Evolutionary conservation across 306 rosid genomes (phyloP).

Genomic region (Quercus berberidifolia): DNA sequence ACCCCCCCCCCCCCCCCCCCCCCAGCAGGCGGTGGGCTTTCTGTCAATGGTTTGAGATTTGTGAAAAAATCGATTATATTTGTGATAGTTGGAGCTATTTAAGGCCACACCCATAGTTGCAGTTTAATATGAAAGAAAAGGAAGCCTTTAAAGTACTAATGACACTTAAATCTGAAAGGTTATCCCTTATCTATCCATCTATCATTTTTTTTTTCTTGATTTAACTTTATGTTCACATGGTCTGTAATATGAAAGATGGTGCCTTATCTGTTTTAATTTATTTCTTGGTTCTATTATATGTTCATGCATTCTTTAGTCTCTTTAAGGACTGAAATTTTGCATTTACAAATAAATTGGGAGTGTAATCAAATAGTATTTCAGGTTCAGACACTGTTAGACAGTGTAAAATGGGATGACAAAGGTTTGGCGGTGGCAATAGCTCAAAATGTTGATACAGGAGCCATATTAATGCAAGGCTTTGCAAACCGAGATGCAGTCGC

Average conservation of each 20-base stretch:
- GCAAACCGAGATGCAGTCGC: slow-evolving; percentile 71
- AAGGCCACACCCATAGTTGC: not conserved
- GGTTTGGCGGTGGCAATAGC: slow-evolving; percentile 87
- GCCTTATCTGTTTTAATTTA: too few species aligned
- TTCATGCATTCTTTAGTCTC: too few species aligned
- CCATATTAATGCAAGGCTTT: slow-evolving; percentile 93
- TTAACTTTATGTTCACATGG: too few species aligned
- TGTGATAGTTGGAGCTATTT: not conserved
- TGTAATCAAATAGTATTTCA: slow-evolving; percentile 28
- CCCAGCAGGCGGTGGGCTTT: accelerated
- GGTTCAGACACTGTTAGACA: slow-evolving; percentile 57
- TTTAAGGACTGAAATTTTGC: too few species aligned
- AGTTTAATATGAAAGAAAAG: not conserved
- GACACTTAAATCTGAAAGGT: not conserved
- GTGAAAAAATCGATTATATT: not conserved
- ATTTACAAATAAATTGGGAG: too few species aligned
- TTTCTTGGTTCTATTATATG: too few species aligned
- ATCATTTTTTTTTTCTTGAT: too few species aligned
- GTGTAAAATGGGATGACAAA: slow-evolving; percentile 81
- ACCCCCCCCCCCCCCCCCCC: not conserved
- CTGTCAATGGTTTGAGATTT: not conserved
- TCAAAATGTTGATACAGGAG: slow-evolving; percentile 89
- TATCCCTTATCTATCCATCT: too few species aligned
- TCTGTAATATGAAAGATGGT: too few species aligned
- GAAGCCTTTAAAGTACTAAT: not conserved